A percentile compares a stretch with the other conserved stretches of the same genome.
phyloP scores from a whole-genome alignment of 768 basidiomycete genomes.

The Panaeolus cyanescens region DNA sequence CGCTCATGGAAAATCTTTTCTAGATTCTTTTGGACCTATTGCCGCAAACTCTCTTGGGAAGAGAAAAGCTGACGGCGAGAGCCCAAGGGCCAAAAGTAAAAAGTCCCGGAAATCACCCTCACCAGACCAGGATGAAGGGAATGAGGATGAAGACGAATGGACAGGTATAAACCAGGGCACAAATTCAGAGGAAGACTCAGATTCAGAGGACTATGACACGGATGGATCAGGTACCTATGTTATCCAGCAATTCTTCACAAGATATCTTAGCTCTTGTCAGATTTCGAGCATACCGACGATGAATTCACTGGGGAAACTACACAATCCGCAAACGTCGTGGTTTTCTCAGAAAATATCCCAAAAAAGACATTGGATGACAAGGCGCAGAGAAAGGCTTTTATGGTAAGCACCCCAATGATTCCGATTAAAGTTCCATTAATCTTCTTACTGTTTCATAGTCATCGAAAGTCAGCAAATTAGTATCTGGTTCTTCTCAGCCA shows the following conservation, averaged over 20 bases:
- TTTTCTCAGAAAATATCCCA: constrained; percentile 44
- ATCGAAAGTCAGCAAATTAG: constrained; percentile 71
- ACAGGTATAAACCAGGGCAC: constrained; percentile 4
- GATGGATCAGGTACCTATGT: constrained; percentile 8
- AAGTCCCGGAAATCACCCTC: background rate
- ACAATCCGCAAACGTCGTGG: constrained; percentile 44
- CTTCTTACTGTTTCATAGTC: constrained; percentile 47
- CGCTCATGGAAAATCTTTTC: constrained; percentile 49
- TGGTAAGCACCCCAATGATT: constrained; percentile 49
- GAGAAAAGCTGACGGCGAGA: background rate
- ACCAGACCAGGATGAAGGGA: background rate
- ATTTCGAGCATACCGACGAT: constrained; percentile 47
- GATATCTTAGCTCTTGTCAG: constrained; percentile 9
- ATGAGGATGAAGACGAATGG: constrained; percentile 24
- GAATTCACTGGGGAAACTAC: constrained; percentile 37
- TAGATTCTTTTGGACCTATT: constrained; percentile 39
- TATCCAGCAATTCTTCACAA: background rate
- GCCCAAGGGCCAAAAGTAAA: constrained; percentile 13
- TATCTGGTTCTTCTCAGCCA: constrained; percentile 29
- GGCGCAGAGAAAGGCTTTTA: constrained; percentile 66
- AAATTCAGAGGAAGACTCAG: constrained; percentile 14
- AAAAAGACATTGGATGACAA: constrained; percentile 26
- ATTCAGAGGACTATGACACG: constrained; percentile 12
- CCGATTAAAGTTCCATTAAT: background rate
- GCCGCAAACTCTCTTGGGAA: constrained; percentile 5